These are phyloP conservation scores for Alternaria rosae DNA, from an alignment of 2,329 filamentous ascomycete genomes.

Conservation along the genomic window DNA sequence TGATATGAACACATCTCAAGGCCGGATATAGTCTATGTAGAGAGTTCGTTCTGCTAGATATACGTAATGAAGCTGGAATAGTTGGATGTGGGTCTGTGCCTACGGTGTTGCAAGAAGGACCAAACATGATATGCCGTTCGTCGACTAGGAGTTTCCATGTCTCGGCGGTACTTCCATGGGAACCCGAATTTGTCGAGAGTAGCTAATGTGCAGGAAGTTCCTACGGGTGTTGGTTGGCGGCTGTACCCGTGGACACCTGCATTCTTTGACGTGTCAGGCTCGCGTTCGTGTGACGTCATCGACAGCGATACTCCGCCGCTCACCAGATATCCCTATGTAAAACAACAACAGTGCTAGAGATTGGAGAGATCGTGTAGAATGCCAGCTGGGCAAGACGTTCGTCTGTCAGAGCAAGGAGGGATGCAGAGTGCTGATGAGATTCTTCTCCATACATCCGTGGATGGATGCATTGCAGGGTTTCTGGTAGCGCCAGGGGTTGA, in stretches of 20 bases:
- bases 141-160: background rate
- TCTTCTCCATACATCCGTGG: background rate
- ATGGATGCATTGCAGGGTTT: background rate
- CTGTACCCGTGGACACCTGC: background rate
- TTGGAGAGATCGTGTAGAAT: background rate
- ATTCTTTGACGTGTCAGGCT: background rate
- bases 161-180: background rate
- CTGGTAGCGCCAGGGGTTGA: background rate
- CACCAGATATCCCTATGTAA: background rate
- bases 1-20: background rate
- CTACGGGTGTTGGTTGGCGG: background rate
- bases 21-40: background rate
- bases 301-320: background rate
- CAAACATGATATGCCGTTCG: background rate
- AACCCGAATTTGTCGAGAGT: background rate
- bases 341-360: background rate
- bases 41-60: background rate
- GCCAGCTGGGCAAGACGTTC: background rate
- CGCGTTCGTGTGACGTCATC: background rate
- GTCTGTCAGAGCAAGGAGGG: background rate
- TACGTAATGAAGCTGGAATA: background rate
- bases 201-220: background rate
- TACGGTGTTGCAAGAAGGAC: background rate
- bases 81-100: background rate
- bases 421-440: background rate